Base-by-base conservation (phyloP, 257 asterid species). In the Forsythia suspensa region DNA sequence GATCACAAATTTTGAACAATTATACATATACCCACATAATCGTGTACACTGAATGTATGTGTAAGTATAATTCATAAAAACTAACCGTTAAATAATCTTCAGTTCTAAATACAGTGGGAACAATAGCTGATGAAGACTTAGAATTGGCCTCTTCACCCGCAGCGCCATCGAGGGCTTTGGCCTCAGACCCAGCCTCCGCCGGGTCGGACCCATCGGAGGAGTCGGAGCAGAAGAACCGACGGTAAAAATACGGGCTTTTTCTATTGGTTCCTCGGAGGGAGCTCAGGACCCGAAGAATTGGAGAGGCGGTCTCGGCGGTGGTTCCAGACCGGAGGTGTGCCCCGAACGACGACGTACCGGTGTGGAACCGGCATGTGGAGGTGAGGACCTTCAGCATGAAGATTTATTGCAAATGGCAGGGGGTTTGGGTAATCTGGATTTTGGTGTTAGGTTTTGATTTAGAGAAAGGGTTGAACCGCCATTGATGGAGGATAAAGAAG, bases 21-120 rank as follows among this genome's bases (percentile, higher is more conserved):
- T 4, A 29, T 37, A 20, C 72, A 9, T 8, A 41, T 46, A 52
- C 44, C 73, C 67, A 44, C 24, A 40, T 0, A 67, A 24, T 63
- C 8, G 3, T 9, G 39, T 63, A 8, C 40, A 1, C 40, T 24
- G 21, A 61, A 20, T 61, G 38, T 8, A 61, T 20, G 2, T 61
- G 9, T 21, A 61, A 61, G 3, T 21, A 8, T 46, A 76, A 63
- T 77, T 44, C 57, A 37, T 34, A 81, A 59, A 55, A 76, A 71
- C 91, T 74, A 57, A 94, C 99, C 91, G 97, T 87, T 65, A 94
- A 85, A 84, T 91, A 96, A 88, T 96, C 98, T 87, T 96, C 97
- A 2, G 96, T 97, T 77, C 81, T 91, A 83, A 94, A 89, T 44
- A 82, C 90, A 46, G 96, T 88, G 37, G 98, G 97, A 57, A 96